phyloP scores from a whole-genome alignment of 352 stramenopile species.

The Aphanomyces stellatus region DNA sequence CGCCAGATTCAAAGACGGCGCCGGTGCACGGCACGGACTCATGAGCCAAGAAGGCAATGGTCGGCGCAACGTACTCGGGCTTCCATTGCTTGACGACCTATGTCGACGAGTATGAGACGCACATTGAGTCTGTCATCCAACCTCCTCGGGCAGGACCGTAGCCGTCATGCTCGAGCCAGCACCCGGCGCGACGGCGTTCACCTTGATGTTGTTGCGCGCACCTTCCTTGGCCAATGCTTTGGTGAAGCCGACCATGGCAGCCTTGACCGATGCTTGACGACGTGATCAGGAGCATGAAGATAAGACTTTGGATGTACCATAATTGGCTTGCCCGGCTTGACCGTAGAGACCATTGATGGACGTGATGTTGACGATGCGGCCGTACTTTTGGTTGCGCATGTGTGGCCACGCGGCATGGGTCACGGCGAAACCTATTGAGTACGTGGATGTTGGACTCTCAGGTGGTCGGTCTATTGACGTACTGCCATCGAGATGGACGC shows the following conservation, averaged over 20 bases:
- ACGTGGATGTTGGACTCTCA: background rate
- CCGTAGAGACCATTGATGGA: constrained; percentile 85
- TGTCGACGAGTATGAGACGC: no score
- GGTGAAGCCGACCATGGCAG: constrained; percentile 89
- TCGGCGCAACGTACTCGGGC: constrained; percentile 83
- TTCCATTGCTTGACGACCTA: constrained; percentile 70
- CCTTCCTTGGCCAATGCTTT: constrained; percentile 87
- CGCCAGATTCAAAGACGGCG: constrained; percentile 79
- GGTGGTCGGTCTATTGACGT: constrained; percentile 7
- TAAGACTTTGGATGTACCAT: constrained; percentile 23
- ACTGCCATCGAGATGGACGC: constrained; percentile 78
- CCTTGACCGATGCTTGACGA: constrained; percentile 63
- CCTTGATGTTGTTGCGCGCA: constrained; percentile 71
- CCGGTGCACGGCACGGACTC: constrained; percentile 64
- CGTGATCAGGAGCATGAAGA: background rate
- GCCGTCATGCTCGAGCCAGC: constrained; percentile 84
- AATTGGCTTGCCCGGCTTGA: constrained; percentile 89
- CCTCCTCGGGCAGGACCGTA: constrained; percentile 70
- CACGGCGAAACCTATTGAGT: constrained; percentile 62
- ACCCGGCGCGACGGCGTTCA: constrained; percentile 81
- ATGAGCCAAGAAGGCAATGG: constrained; percentile 79
- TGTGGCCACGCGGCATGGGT: constrained; percentile 80
- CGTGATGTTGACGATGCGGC: constrained; percentile 80
- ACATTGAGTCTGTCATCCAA: no score
- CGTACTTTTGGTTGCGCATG: constrained; percentile 87